These are phyloP conservation scores for Lasiodiplodia sp. DNA, from an alignment of 2,329 filamentous ascomycete genomes.

Conservation along the genomic window DNA sequence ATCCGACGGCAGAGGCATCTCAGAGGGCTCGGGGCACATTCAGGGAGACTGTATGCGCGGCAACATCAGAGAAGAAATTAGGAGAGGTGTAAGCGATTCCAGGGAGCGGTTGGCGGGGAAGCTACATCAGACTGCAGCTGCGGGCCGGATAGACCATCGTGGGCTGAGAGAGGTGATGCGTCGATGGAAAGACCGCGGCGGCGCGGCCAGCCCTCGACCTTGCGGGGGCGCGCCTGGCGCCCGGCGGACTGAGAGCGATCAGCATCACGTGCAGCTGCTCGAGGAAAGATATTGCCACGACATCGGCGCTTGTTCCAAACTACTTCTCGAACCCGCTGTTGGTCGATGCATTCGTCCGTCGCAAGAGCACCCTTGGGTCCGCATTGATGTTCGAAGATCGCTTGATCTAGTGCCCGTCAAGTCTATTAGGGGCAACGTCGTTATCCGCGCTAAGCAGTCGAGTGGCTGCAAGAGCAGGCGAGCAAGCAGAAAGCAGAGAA, in stretches of 20 bases:
- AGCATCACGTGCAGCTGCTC: slow-evolving; percentile 1
- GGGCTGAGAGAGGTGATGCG: slow-evolving; percentile 20
- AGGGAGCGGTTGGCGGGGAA: slow-evolving; percentile 12
- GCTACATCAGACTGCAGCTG: slow-evolving; percentile 28
- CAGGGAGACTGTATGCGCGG: slow-evolving; percentile 26
- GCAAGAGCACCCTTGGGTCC: neutral
- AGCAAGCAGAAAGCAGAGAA: neutral
- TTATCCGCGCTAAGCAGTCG: neutral
- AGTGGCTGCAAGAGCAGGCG: neutral
- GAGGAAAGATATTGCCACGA: neutral
- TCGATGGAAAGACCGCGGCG: slow-evolving; percentile 8
- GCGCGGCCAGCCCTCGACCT: slow-evolving; percentile 7
- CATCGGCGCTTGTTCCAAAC: slow-evolving; percentile 10
- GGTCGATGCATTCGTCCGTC: neutral
- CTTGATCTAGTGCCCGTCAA: neutral
- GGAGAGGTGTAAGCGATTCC: slow-evolving; percentile 23
- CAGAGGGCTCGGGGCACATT: slow-evolving; percentile 32
- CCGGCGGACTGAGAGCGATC: neutral
- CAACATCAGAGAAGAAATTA: slow-evolving; percentile 30
- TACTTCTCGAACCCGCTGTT: neutral
- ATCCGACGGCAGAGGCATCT: slow-evolving; percentile 59
- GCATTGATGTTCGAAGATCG: neutral
- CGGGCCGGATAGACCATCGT: slow-evolving; percentile 16
- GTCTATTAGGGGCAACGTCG: neutral
- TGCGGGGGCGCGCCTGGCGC: slow-evolving; percentile 14